These are phyloP conservation scores for Coemansia aciculifera DNA, from an alignment of 192 early-diverging fungal species.

Conservation along the genomic window DNA sequence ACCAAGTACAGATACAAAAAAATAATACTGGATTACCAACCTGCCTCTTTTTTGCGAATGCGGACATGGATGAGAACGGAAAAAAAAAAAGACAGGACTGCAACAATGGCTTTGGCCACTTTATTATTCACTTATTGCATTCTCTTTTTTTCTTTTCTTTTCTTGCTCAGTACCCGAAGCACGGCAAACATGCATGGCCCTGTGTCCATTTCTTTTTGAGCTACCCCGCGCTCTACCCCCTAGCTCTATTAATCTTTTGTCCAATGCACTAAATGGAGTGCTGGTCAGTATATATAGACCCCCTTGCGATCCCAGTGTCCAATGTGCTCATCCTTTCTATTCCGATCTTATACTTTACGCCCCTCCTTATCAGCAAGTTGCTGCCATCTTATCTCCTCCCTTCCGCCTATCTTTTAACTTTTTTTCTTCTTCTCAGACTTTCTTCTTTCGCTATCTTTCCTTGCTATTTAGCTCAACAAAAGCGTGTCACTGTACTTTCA, in stretches of 20 bases:
- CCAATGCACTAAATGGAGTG: background rate
- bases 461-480: background rate
- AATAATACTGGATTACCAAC: slow-evolving; percentile 2
- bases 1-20: background rate
- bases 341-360: background rate
- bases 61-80: slow-evolving; percentile 1
- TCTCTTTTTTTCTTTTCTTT: background rate
- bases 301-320: background rate
- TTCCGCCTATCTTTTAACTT: background rate
- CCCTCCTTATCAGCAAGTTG: background rate
- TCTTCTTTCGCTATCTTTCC: background rate
- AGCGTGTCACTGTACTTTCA: background rate
- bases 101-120: slow-evolving; percentile 9
- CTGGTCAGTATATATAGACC: background rate
- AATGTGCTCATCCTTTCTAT: background rate
- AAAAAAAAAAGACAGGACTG: slow-evolving; percentile 1
- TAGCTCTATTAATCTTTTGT: background rate
- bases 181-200: slow-evolving; percentile 10
- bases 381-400: background rate
- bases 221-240: slow-evolving; percentile 1
- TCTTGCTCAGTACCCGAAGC: slow-evolving; percentile 6
- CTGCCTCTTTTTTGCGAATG: background rate
- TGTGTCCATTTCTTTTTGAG: slow-evolving; percentile 6
- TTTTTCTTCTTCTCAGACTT: background rate
- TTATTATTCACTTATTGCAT: slow-evolving; percentile 2